Conservation (phyloP, 108 stramenopile genomes). For the Epipyxis sp. region DNA sequence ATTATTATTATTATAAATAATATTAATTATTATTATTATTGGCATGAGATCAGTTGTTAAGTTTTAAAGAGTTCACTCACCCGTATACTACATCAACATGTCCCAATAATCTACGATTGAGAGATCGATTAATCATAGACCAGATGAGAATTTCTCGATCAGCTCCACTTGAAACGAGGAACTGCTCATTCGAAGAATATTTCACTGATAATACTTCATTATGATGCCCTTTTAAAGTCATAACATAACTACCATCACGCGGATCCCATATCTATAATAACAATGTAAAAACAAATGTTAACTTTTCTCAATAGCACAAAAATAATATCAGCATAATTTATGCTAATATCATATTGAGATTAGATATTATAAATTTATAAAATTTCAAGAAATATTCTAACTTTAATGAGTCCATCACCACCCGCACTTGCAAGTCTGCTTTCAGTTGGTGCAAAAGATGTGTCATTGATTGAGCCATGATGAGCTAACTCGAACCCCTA, state of each 20-base stretch:
- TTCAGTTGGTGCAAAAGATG: slow-evolving; percentile 7
- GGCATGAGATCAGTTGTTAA: too few relatives aligned
- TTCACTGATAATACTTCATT: not conserved
- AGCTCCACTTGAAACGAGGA: slow-evolving; percentile 20
- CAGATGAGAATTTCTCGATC: slow-evolving; percentile 17
- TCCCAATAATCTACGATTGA: not conserved
- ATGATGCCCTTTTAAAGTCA: not conserved
- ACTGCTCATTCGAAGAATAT: slow-evolving; percentile 9
- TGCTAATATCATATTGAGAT: too few relatives aligned
- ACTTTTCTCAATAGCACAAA: too few relatives aligned
- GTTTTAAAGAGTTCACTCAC: too few relatives aligned
- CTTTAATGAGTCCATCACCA: slow-evolving; percentile 28
- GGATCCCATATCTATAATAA: slow-evolving; percentile 25
- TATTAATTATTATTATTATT: too few relatives aligned
- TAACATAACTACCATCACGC: slow-evolving; percentile 22
- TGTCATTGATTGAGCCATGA: slow-evolving; percentile 26
- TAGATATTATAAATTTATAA: too few relatives aligned
- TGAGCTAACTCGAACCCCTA: slow-evolving; percentile 32
- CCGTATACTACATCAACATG: slow-evolving; percentile 22
- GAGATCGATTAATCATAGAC: not conserved
- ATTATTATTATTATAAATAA: too few relatives aligned
- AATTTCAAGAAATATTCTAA: too few relatives aligned
- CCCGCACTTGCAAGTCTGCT: not conserved
- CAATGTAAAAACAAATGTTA: too few relatives aligned
- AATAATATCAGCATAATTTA: too few relatives aligned